Evolutionary conservation across 768 basidiomycete species (phyloP).

Genomic region (Mycena polygramma): DNA sequence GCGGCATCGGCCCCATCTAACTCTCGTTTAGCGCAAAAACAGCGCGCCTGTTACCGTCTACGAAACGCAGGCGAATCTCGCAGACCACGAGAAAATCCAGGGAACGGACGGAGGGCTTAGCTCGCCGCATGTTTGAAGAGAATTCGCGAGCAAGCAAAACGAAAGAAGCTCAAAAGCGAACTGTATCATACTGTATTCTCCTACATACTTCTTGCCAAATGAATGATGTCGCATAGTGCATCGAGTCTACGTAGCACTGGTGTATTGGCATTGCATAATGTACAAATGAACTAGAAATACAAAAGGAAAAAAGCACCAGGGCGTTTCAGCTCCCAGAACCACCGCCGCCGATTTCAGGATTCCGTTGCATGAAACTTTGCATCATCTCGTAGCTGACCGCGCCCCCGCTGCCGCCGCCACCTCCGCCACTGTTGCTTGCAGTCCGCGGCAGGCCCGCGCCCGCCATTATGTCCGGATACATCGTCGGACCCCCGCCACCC

Average conservation of each 20-base stretch:
- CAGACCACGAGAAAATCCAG: conserved; percentile 89
- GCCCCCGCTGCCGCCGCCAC: conserved; percentile 36
- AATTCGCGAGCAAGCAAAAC: not conserved
- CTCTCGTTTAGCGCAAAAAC: conserved; percentile 69
- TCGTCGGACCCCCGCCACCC: conserved; percentile 36
- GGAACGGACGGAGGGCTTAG: conserved; percentile 77
- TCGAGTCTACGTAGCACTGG: not conserved
- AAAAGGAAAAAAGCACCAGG: not conserved
- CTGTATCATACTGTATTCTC: conserved; percentile 15
- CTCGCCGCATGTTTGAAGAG: conserved; percentile 52
- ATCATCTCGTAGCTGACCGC: conserved; percentile 56
- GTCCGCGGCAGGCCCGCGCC: conserved; percentile 38
- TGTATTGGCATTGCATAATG: conserved; percentile 22
- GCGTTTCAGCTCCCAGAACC: conserved; percentile 7
- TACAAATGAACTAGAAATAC: conserved; percentile 33
- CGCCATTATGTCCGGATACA: conserved; percentile 31
- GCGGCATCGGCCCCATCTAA: not conserved
- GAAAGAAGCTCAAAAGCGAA: not conserved
- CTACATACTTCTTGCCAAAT: not conserved
- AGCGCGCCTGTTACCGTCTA: conserved; percentile 89
- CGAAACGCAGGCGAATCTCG: conserved; percentile 87
- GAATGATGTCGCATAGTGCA: not conserved
- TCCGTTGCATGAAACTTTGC: conserved; percentile 59
- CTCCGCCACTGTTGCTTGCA: conserved; percentile 21
- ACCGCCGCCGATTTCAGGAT: conserved; percentile 34